phyloP scores from a whole-genome alignment of 139 green algal genomes.

The Chlorella sp. region DNA sequence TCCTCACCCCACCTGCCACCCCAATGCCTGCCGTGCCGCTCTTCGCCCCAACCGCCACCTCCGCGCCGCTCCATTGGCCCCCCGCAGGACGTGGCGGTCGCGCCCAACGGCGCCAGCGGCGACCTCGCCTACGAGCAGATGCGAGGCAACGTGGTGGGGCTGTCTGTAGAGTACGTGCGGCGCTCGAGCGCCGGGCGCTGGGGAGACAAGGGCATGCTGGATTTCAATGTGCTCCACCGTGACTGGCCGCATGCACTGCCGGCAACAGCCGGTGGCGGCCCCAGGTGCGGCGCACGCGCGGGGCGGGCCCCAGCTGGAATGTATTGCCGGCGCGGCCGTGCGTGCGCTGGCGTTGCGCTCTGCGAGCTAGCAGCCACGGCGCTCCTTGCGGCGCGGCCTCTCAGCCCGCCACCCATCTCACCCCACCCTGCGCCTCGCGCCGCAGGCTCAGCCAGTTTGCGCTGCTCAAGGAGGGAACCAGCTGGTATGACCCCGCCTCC shows the following conservation, averaged over 20 bases:
- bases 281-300: not conserved
- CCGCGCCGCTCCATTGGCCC: not conserved
- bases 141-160: conserved; percentile 14
- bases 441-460: conserved; percentile 23
- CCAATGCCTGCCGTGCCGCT: not conserved
- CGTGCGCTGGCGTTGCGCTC: not conserved
- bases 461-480: conserved; percentile 28
- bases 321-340: not conserved
- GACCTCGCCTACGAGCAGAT: not conserved
- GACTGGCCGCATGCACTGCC: conserved; percentile 40
- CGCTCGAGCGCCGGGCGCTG: conserved; percentile 9
- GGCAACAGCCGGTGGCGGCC: not conserved
- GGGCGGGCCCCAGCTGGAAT: not conserved
- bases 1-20: not conserved
- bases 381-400: no score
- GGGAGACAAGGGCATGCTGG: conserved; percentile 27
- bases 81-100: conserved; percentile 12
- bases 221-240: conserved; percentile 36
- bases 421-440: not conserved
- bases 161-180: no score
- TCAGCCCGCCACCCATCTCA: not conserved
- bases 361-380: not conserved
- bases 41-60: not conserved
- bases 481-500: conserved; percentile 30
- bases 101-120: not conserved